Evolutionary conservation across 2,329 filamentous ascomycete species (phyloP).

Genomic region (Monosporascus sp.): DNA sequence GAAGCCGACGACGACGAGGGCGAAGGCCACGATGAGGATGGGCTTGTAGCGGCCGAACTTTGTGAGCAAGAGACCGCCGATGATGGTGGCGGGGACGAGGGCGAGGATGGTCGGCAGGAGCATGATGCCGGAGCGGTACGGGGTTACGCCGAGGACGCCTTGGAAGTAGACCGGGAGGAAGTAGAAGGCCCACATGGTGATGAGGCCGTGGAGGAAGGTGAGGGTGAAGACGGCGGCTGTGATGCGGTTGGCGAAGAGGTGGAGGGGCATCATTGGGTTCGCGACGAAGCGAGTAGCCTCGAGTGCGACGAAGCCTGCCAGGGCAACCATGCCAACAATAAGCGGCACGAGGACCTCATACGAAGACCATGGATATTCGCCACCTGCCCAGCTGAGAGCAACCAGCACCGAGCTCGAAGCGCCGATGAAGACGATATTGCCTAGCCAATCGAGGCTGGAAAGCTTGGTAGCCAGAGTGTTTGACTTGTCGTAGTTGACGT

Average conservation of each 20-base stretch:
- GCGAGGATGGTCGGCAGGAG: too few relatives aligned
- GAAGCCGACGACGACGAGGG: too few relatives aligned
- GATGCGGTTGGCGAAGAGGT: conserved; percentile 30
- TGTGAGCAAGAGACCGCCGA: too few relatives aligned
- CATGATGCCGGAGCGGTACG: too few relatives aligned
- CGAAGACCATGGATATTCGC: conserved; percentile 4
- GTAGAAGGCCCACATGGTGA: conserved; percentile 26
- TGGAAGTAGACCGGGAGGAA: conserved; percentile 40
- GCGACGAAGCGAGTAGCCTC: background rate
- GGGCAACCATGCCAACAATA: conserved; percentile 6
- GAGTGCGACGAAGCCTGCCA: conserved; percentile 2
- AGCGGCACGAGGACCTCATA: conserved; percentile 20
- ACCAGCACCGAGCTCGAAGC: too few relatives aligned
- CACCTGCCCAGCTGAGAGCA: too few relatives aligned
- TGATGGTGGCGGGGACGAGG: too few relatives aligned
- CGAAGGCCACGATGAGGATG: too few relatives aligned
- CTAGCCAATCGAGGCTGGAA: conserved; percentile 16
- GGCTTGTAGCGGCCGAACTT: too few relatives aligned
- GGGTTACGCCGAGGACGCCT: conserved; percentile 18
- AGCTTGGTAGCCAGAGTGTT: background rate
- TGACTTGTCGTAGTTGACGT: background rate
- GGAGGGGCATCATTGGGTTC: conserved; percentile 31
- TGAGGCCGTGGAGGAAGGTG: conserved; percentile 30
- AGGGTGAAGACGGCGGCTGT: conserved; percentile 20
- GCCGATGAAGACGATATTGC: too few relatives aligned